These are phyloP conservation scores for Chrysosporium queenslandicum DNA, from an alignment of 2,329 filamentous ascomycete genomes.

Conservation along the genomic window DNA sequence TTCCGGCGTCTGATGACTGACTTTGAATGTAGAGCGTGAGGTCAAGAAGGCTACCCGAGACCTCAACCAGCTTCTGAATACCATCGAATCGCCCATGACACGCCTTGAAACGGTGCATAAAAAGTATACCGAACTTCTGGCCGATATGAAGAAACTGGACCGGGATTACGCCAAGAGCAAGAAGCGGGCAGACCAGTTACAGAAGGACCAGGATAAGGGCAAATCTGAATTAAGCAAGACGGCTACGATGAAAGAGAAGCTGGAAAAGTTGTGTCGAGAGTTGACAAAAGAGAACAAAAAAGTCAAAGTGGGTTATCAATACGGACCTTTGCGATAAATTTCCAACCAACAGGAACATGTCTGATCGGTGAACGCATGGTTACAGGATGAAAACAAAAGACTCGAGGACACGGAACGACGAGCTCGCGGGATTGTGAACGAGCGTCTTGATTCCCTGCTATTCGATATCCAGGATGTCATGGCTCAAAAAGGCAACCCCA, in stretches of 20 bases:
- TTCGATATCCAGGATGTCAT: slow-evolving; percentile 82
- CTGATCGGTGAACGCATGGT: slow-evolving; percentile 14
- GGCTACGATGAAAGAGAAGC: slow-evolving; percentile 81
- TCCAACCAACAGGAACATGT: slow-evolving; percentile 6
- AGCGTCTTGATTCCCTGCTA: slow-evolving; percentile 69
- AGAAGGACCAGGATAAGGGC: slow-evolving; percentile 91
- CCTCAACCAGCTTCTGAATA: slow-evolving; percentile 69
- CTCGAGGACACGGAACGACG: slow-evolving; percentile 76
- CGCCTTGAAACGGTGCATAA: slow-evolving; percentile 86
- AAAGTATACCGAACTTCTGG: slow-evolving; percentile 80
- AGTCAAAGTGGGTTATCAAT: slow-evolving; percentile 60
- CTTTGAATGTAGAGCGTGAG: slow-evolving; percentile 60
- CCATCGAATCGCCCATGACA: slow-evolving; percentile 82
- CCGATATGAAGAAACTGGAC: slow-evolving; percentile 91
- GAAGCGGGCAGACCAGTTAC: slow-evolving; percentile 83
- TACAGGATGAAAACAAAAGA: slow-evolving; percentile 81
- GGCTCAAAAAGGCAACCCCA: slow-evolving; percentile 72
- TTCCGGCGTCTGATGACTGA: slow-evolving; percentile 10
- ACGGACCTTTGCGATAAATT: slow-evolving; percentile 1
- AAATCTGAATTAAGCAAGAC: slow-evolving; percentile 85
- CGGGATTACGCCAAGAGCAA: slow-evolving; percentile 92
- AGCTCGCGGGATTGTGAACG: slow-evolving; percentile 72
- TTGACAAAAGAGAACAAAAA: slow-evolving; percentile 96
- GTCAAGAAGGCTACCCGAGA: slow-evolving; percentile 91
- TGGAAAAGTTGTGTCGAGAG: slow-evolving; percentile 91